Evolutionary conservation across 140 eudicot species (phyloP), one percentile per base, ranked within the genome.

Genomic region (Cichorium intybus): DNA sequence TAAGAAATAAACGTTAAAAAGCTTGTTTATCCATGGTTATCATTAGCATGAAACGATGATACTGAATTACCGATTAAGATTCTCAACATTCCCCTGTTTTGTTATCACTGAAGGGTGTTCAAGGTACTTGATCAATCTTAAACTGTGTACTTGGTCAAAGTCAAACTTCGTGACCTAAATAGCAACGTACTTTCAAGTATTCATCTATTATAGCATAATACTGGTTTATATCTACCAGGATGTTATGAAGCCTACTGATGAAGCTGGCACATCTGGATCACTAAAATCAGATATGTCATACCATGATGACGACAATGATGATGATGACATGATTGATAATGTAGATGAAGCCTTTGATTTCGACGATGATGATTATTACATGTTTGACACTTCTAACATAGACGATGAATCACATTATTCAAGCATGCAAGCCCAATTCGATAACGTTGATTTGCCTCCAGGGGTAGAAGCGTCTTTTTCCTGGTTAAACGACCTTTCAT

Each of bases 391-490:
- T 56, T 62, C 49, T 20, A 72, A 66, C 29, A 80, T 67, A 15
- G 78, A 72, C 46, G 64, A 56, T 24, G 83, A 80, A 18, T 68
- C 66, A 17, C 82, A 78, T 50, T 83, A 81, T 64, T 55, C 71
- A 68, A 73, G 56, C 50, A 51, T 87, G 85, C 95, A 87, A 78
- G 85, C 95, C 10, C 87, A 81, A 60, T 87, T 87, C 29, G 95
- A 84, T 71, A 69, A 83, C 27, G 84, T 81, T 29, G 74, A 83
- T 73, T 75, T 84, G 72, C 90, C 95, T 70, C 76, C 90, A 14
- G 95, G 90, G n/a, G 90, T 83, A 8, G 95, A 87, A 80, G 87
- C 82, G 47, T 69, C 90, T 16, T 75, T 87, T 28, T 74, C 90
- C 23, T 83, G 85, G 87, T 59, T 86, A 29, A 50, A 68, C 41